phyloP scores from a whole-genome alignment of 1,284 basidiomycete species.

The Cryptococcus sp. region DNA sequence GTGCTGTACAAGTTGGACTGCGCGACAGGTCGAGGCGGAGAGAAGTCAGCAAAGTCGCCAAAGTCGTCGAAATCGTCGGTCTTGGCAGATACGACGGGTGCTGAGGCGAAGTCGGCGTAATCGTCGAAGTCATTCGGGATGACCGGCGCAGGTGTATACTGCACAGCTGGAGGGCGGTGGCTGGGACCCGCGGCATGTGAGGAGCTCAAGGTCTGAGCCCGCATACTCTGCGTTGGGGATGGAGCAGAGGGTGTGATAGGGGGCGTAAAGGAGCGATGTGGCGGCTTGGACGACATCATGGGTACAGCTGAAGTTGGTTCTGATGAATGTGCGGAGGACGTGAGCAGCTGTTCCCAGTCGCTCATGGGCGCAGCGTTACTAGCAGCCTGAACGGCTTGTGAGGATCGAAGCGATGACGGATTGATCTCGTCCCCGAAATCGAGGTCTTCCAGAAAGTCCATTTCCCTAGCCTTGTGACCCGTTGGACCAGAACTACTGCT shows the following conservation, averaged over 20 bases:
- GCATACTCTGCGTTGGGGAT: too few relatives aligned
- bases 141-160: neutral
- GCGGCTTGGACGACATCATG: too few relatives aligned
- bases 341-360: slow-evolving; percentile 1
- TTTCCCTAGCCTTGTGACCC: neutral
- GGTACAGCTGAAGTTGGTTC: too few relatives aligned
- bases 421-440: neutral
- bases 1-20: slow-evolving; percentile 1
- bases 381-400: slow-evolving; percentile 24
- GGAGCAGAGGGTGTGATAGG: too few relatives aligned
- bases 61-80: slow-evolving; percentile 33
- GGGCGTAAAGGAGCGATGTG: too few relatives aligned
- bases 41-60: slow-evolving; percentile 15
- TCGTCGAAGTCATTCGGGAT: slow-evolving; percentile 6
- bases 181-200: too few relatives aligned
- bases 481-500: slow-evolving; percentile 4
- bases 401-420: too few relatives aligned
- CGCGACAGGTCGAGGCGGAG: neutral
- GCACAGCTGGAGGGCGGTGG: too few relatives aligned
- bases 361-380: slow-evolving; percentile 8
- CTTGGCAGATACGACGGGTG: neutral
- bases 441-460: neutral
- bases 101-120: slow-evolving; percentile 12
- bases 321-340: too few relatives aligned
- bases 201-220: too few relatives aligned